phyloP scores from a whole-genome alignment of 495 filamentous ascomycete genomes.

The Thozetella sp. region DNA sequence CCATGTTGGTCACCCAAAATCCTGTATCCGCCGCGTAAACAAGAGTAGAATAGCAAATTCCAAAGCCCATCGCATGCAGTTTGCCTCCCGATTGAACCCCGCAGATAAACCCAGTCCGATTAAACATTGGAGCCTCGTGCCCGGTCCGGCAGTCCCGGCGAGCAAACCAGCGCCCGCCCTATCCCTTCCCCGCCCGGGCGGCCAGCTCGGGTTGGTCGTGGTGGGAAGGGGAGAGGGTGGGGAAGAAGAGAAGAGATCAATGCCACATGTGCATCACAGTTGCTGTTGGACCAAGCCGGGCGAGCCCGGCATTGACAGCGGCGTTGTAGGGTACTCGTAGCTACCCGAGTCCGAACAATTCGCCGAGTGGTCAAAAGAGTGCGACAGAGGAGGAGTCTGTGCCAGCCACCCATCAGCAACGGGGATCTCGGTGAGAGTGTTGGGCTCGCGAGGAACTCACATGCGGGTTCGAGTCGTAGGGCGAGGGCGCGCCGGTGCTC shows the following conservation, averaged over 20 bases:
- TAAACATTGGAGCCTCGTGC: neutral
- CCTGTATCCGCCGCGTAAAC: neutral
- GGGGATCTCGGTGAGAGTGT: slow-evolving; percentile 32
- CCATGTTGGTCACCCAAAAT: neutral
- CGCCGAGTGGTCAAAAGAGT: slow-evolving; percentile 76
- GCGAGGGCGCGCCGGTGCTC: slow-evolving; percentile 46
- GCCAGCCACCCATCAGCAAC: slow-evolving; percentile 46
- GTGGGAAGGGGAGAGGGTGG: neutral
- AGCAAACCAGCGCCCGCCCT: neutral
- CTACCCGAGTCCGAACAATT: slow-evolving; percentile 58
- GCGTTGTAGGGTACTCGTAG: slow-evolving; percentile 66
- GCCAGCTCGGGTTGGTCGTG: neutral
- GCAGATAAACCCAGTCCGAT: neutral
- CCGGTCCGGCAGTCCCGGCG: neutral
- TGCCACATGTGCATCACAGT: too few species aligned
- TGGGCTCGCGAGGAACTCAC: slow-evolving; percentile 57
- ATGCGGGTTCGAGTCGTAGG: slow-evolving; percentile 69
- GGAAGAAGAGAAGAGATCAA: too few species aligned
- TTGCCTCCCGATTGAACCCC: neutral
- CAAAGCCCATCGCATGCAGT: neutral
- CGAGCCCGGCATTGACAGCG: slow-evolving; percentile 67
- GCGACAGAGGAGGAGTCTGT: slow-evolving; percentile 85
- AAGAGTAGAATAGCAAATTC: too few species aligned
- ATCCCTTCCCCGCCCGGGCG: neutral
- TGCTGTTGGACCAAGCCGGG: slow-evolving; percentile 48